Evolutionary conservation across 2,329 filamentous ascomycete species (phyloP), one percentile per base, ranked within the genome.

Genomic region (Paracoccidioides brasiliensis): DNA sequence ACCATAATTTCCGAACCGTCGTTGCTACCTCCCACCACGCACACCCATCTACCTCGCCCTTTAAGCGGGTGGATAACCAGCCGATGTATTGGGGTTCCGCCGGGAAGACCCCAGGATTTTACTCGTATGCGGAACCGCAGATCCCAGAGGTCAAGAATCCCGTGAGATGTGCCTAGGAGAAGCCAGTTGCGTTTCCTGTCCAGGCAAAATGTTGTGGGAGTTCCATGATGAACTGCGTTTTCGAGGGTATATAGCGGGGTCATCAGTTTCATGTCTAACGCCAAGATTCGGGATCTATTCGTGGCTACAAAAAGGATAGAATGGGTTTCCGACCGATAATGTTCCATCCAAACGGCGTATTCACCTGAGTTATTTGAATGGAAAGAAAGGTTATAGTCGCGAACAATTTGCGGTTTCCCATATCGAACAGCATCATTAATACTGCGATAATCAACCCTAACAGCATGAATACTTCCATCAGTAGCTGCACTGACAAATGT

Each of bases 121-220:
- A 97, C 76, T 28, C 89, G 82, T 63, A 97, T 80, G 61, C 83
- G 86, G 76, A 98, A 98, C n/a, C 93, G 85, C 43, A 98, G 77
- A 70, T 98, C 93, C 93, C 93, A 98, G 1, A 98, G 78, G 66
- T 95, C 87, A 6, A 98, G 76, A 33, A 97, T 85, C 40, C 94
- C 93, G 67, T 97, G 90, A 0, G 89, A 88, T 0, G 94, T 98
- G 40, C 90, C 93, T 0, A 97, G 74, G 1, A 95, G 79, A 3
- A 98, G 76, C 93, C 93, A 98, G 65, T 93, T 90, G 52, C 86
- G 84, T 66, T 84, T 88, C 56, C 82, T 80, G 65, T 96, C 90
- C 37, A 95, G 79, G 64, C 87, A 91, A 70, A 98, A 96, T 62
- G 88, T 93, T 0, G 88, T 96, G 0, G 90, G 88, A 0, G 85